phyloP scores from a whole-genome alignment of 2,329 filamentous ascomycete species.

The Alternaria longipes region DNA sequence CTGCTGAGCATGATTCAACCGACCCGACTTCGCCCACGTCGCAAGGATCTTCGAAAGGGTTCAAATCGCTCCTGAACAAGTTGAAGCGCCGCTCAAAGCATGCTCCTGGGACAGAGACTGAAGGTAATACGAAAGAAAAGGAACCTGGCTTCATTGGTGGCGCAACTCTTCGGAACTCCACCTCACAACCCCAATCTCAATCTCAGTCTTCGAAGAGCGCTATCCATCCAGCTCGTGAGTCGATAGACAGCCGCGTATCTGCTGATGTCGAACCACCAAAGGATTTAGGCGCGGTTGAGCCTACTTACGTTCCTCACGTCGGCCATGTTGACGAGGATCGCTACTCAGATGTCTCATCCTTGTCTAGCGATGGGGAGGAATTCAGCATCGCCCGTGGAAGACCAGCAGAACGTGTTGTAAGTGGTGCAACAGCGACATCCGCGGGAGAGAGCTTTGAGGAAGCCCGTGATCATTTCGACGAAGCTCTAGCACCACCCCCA shows the following conservation, averaged over 20 bases:
- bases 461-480: slow-evolving; percentile 61
- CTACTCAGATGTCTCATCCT: slow-evolving; percentile 49
- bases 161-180: slow-evolving; percentile 46
- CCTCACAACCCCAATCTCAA: slow-evolving; percentile 27
- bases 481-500: slow-evolving; percentile 53
- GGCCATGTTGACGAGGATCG: slow-evolving; percentile 18
- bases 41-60: slow-evolving; percentile 45
- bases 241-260: slow-evolving; percentile 12
- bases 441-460: slow-evolving; percentile 62
- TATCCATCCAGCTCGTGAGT: slow-evolving; percentile 14
- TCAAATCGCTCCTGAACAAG: slow-evolving; percentile 51
- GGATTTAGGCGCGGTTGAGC: slow-evolving; percentile 26
- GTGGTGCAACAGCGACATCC: slow-evolving; percentile 46
- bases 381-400: slow-evolving; percentile 29
- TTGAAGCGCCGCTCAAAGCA: slow-evolving; percentile 53
- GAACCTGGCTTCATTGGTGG: slow-evolving; percentile 57
- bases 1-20: slow-evolving; percentile 18
- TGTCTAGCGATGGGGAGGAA: slow-evolving; percentile 35
- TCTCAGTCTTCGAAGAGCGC: slow-evolving; percentile 16
- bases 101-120: slow-evolving; percentile 20
- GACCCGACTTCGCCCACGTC: slow-evolving; percentile 36
- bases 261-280: slow-evolving; percentile 18
- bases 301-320: slow-evolving; percentile 23
- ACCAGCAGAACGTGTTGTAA: slow-evolving; percentile 30
- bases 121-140: slow-evolving; percentile 29